Percentiles rank a stretch among this genome's conserved stretches.
Evolutionary conservation across 352 stramenopile species (phyloP).

Genomic region (Phytophthora pistaciae): DNA sequence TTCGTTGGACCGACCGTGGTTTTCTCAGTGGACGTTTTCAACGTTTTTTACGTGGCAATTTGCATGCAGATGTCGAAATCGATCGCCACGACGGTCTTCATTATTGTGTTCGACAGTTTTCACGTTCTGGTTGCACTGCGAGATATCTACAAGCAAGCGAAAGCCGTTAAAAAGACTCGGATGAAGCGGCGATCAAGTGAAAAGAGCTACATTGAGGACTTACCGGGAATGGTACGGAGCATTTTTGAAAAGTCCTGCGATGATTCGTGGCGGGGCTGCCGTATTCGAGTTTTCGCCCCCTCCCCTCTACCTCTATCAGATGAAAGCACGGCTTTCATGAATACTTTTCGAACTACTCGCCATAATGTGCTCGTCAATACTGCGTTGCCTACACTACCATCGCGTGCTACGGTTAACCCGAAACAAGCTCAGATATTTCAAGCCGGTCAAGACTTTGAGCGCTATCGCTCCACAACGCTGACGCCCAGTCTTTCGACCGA

Average conservation of each 20-base stretch:
- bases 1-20: not conserved
- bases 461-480: not conserved
- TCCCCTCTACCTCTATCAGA: constrained; percentile 1
- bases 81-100: not conserved
- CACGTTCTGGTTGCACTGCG: not conserved
- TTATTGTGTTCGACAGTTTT: not conserved
- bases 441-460: not conserved
- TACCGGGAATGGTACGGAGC: constrained; percentile 10
- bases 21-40: not conserved
- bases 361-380: not conserved
- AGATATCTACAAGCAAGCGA: not conserved
- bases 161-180: not conserved
- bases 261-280: not conserved
- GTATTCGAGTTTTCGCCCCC: constrained; percentile 3
- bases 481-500: not conserved
- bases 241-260: constrained; percentile 1
- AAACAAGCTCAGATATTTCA: not conserved
- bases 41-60: not conserved
- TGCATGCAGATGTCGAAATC: constrained; percentile 3
- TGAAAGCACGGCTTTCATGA: constrained; percentile 2
- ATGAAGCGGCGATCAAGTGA: not conserved
- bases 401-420: not conserved
- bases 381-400: not conserved
- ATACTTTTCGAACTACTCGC: not conserved
- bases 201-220: not conserved